Conservation (phyloP, 1,139 yeast genomes). For the Hanseniaspora sp. region DNA sequence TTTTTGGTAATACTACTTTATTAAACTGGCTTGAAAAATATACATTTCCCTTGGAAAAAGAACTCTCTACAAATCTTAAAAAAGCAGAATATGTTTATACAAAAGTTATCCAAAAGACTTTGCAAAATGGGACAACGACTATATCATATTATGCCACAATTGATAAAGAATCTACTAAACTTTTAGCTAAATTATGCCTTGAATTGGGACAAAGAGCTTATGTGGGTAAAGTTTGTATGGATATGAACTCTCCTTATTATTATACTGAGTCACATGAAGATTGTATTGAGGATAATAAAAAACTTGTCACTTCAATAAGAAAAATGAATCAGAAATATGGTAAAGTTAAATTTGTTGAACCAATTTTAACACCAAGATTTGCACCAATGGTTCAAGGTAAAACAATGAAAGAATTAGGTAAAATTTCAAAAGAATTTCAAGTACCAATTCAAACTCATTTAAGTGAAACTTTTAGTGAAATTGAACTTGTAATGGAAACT, state of each 20-base stretch:
- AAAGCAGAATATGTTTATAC: constrained; percentile 53
- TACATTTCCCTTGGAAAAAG: constrained; percentile 78
- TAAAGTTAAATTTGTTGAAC: constrained; percentile 40
- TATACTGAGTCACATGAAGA: constrained; percentile 52
- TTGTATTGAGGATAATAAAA: constrained; percentile 46
- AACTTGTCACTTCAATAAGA: constrained; percentile 48
- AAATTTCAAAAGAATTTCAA: constrained; percentile 37
- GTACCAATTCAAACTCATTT: constrained; percentile 84
- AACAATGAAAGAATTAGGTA: constrained; percentile 54
- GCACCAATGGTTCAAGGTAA: constrained; percentile 76
- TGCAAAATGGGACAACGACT: constrained; percentile 76
- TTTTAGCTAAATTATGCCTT: constrained; percentile 63
- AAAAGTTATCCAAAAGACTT: constrained; percentile 54
- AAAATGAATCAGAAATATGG: constrained; percentile 32
- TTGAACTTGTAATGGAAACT: constrained; percentile 57
- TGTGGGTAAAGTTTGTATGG: constrained; percentile 94
- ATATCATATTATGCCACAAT: constrained; percentile 87
- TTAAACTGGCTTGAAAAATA: constrained; percentile 79
- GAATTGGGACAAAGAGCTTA: constrained; percentile 71
- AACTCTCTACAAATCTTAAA: constrained; percentile 36
- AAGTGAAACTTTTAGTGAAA: constrained; percentile 66
- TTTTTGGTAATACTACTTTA: constrained; percentile 74
- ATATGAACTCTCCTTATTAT: constrained; percentile 56
- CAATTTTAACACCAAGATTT: constrained; percentile 84
- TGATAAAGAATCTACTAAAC: constrained; percentile 61